Base-by-base conservation (phyloP, 495 filamentous ascomycete species). In the Chaetomium cochliodes region DNA sequence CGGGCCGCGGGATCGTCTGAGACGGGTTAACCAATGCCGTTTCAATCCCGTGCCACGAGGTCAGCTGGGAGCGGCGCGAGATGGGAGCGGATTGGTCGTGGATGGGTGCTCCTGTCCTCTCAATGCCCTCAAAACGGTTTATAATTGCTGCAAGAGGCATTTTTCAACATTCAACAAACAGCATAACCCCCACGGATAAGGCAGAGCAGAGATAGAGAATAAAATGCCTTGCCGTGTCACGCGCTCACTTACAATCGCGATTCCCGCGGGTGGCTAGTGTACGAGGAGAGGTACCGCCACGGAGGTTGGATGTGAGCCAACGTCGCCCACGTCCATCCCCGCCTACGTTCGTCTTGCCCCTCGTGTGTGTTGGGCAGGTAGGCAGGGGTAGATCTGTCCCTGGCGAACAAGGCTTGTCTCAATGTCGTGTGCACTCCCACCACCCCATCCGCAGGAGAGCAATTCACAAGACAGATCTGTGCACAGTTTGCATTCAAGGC, bases 1-100 rank as follows among this genome's bases (percentile, higher is more conserved):
- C 46, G 46, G 46, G n/a, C 46, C 46, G 46, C 46, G 46, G n/a
- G 46, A 50, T 50, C 46, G 18, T 50, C 46, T 50, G 46, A 50
- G 46, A 20, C 42, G 11, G 20, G 30, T 46, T 53, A 64, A 33
- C 66, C 66, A 68, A 68, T 68, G 44, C 59, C 63, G 22, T 58
- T 25, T 8, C 25, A 44, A 52, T 62, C 51, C 56, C 47, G 62
- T 13, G 46, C 46, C 66, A 68, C 66, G 66, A 58, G 60, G 59
- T 25, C 49, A 52, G 12, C 42, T 8, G 25, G 6, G 6, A 59
- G 11, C 16, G 11, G 5, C n/a, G n/a, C 3, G 22, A 26, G 57
- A 61, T 47, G 37, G 55, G n/a, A n/a, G 42, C n/a, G 56, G 64
- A 65, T 49, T 60, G 49, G 56, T 25, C 3, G 25, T 28, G 33